These are phyloP conservation scores for Calocybe cyanea DNA, from an alignment of 768 basidiomycete genomes.

Conservation along the genomic window DNA sequence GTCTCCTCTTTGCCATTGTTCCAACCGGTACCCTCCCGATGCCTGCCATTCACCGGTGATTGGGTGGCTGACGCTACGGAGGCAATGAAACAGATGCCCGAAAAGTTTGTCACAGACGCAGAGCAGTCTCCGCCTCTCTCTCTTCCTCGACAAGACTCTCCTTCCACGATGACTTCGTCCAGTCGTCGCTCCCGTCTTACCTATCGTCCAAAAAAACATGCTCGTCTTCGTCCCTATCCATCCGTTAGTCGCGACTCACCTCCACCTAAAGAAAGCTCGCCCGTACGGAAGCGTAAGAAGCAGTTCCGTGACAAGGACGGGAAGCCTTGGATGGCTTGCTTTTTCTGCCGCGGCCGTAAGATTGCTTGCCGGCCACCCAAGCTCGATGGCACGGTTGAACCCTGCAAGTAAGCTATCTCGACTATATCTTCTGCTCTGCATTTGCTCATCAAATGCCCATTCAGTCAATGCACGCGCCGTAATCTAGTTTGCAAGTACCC, in stretches of 20 bases:
- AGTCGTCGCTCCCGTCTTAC: not conserved
- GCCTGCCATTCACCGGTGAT: constrained; percentile 11
- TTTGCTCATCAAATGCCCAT: too few species aligned
- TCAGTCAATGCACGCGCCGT: constrained; percentile 8
- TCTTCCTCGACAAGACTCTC: not conserved
- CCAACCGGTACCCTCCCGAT: not conserved
- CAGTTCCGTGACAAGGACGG: constrained; percentile 3
- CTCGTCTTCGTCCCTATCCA: not conserved
- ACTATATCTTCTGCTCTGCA: not conserved
- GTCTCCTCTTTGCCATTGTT: not conserved
- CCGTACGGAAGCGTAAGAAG: constrained; percentile 3
- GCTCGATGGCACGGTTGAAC: constrained; percentile 31
- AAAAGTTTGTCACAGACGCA: not conserved
- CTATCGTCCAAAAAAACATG: not conserved
- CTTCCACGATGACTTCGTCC: not conserved
- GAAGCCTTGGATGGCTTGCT: constrained; percentile 45
- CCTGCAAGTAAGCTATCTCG: constrained; percentile 45
- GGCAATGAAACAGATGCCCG: not conserved
- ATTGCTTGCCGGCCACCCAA: constrained; percentile 47
- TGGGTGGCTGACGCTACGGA: constrained; percentile 12
- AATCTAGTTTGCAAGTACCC: constrained; percentile 6
- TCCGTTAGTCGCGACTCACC: not conserved
- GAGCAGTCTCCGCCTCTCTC: not conserved
- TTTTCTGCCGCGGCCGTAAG: constrained; percentile 48
- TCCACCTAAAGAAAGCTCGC: constrained; percentile 1